Evolutionary conservation across 345 rosid genomes (phyloP).

Genomic region (Arabis alpina): DNA sequence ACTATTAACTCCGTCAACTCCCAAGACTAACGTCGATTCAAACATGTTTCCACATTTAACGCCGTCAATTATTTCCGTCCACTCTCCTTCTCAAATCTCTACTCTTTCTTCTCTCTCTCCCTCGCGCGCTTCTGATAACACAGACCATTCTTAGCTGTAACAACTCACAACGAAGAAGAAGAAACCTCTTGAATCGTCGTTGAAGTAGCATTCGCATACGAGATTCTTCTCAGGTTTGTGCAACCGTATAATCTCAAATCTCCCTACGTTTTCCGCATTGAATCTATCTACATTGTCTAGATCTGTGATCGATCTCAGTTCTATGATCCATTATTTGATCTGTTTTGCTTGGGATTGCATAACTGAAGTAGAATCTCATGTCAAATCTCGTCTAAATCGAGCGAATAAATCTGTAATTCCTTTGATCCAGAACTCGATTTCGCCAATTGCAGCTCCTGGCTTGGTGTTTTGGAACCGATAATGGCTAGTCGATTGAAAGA

Average conservation of each 20-base stretch:
- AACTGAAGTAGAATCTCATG: neutral
- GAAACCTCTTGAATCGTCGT: constrained; percentile 18
- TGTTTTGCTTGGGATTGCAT: neutral
- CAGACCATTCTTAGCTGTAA: constrained; percentile 45
- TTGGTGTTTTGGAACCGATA: constrained; percentile 14
- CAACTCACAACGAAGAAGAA: constrained; percentile 18
- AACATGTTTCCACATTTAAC: no score
- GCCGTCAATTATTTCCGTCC: no score
- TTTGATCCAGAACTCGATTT: constrained; percentile 2
- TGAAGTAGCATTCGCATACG: neutral
- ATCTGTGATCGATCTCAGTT: constrained; percentile 24
- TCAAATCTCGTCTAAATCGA: constrained; percentile 26
- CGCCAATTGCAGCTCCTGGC: neutral
- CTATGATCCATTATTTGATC: neutral
- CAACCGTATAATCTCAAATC: neutral
- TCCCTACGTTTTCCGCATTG: neutral
- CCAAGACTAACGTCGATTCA: no score
- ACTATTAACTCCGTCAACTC: no score
- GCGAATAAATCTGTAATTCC: neutral
- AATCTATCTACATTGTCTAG: constrained; percentile 9
- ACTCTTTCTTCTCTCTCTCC: neutral
- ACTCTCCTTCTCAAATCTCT: no score
- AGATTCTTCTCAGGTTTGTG: constrained; percentile 23
- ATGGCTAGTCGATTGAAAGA: constrained; percentile 83
- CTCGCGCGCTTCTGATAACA: constrained; percentile 26